Conservation (phyloP, 2,329 filamentous ascomycete species). For the Tolypocladium cylindrosporum region DNA sequence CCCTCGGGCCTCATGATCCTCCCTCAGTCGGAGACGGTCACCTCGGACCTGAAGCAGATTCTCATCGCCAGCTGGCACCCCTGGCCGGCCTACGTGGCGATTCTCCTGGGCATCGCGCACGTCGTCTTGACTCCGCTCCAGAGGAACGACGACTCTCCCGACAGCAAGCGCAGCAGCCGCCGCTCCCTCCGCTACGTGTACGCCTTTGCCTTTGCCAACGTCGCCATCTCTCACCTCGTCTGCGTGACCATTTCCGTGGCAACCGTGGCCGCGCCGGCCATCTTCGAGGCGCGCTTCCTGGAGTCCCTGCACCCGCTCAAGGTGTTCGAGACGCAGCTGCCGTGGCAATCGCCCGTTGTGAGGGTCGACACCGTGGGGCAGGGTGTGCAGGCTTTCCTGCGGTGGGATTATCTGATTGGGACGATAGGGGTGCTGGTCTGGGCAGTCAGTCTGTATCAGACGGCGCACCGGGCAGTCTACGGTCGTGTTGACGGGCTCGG, state of each 20-base stretch:
- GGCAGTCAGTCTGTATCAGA: slow-evolving; percentile 5
- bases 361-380: slow-evolving; percentile 7
- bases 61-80: slow-evolving; percentile 11
- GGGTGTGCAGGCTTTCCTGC: slow-evolving; percentile 8
- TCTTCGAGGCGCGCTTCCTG: slow-evolving; percentile 4
- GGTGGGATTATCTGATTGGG: slow-evolving; percentile 11
- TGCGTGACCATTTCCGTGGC: neutral
- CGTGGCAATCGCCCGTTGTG: slow-evolving; percentile 5
- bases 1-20: neutral
- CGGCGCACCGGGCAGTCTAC: neutral
- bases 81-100: slow-evolving; percentile 10
- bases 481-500: neutral
- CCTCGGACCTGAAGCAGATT: slow-evolving; percentile 9
- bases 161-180: neutral
- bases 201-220: neutral
- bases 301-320: slow-evolving; percentile 6
- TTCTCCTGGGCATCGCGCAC: slow-evolving; percentile 3
- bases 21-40: slow-evolving; percentile 1
- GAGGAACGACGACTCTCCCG: neutral
- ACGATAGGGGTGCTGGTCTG: slow-evolving; percentile 8
- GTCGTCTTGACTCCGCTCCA: neutral
- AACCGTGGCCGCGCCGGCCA: slow-evolving; percentile 2
- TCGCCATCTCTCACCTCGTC: neutral
- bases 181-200: neutral
- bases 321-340: slow-evolving; percentile 6